A percentile compares a stretch with the other conserved stretches of the same genome.
These are phyloP conservation scores for Colletotrichum lindemuthianum DNA, from an alignment of 2,329 filamentous ascomycete species.

Conservation along the genomic window DNA sequence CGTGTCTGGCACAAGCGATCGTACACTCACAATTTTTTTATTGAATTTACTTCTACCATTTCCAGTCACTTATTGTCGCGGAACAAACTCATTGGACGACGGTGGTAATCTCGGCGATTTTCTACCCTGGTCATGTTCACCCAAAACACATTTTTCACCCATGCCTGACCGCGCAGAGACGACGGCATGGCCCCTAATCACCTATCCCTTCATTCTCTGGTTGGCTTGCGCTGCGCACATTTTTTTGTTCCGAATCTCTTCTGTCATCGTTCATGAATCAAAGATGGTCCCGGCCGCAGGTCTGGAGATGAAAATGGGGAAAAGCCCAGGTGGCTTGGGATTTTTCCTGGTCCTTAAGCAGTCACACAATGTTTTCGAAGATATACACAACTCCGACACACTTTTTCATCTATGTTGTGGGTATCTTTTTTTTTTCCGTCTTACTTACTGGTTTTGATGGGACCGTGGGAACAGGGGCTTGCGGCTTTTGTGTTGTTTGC, in stretches of 20 bases:
- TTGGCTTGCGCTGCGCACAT: constrained; percentile 34
- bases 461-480: constrained; percentile 16
- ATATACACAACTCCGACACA: constrained; percentile 28
- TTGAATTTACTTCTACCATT: constrained; percentile 41
- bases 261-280: constrained; percentile 40
- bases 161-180: constrained; percentile 18
- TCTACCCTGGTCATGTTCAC: constrained; percentile 14
- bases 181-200: constrained; percentile 34
- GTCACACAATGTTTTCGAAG: constrained; percentile 27
- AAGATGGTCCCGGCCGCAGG: constrained; percentile 35
- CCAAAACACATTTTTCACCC: background rate
- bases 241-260: constrained; percentile 44
- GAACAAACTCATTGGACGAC: constrained; percentile 21
- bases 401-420: constrained; percentile 23
- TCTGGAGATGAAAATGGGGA: constrained; percentile 46
- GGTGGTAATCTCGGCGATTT: constrained; percentile 9
- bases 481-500: constrained; percentile 28
- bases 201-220: constrained; percentile 20
- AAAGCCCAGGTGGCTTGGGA: constrained; percentile 51
- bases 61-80: constrained; percentile 35
- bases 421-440: constrained; percentile 25
- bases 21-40: constrained; percentile 48
- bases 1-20: constrained; percentile 70
- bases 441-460: constrained; percentile 29
- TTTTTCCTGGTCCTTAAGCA: constrained; percentile 40